Evolutionary conservation across 108 stramenopile species (phyloP).

Genomic region (Mayamaea pseudoterrestris): DNA sequence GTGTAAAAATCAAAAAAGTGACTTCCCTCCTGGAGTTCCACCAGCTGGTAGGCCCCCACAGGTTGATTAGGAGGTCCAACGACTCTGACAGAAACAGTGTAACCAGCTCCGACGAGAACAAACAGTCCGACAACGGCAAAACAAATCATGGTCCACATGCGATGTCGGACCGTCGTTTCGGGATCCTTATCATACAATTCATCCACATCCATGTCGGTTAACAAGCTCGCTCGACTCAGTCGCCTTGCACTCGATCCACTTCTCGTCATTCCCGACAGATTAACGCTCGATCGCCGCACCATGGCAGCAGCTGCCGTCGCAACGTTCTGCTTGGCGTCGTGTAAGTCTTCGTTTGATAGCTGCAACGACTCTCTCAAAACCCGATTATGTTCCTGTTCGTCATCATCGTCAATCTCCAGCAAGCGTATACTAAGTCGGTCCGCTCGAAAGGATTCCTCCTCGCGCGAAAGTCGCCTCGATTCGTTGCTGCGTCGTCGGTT

Average conservation of each 20-base stretch:
- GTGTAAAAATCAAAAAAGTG: slow-evolving; percentile 60
- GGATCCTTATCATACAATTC: too few species aligned
- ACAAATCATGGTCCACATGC: slow-evolving; percentile 1
- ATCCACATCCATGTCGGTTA: too few species aligned
- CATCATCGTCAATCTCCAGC: slow-evolving; percentile 4
- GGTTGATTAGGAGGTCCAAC: slow-evolving; percentile 69
- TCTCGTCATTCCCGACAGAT: neutral
- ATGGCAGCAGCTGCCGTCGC: neutral
- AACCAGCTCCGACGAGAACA: slow-evolving; percentile 7
- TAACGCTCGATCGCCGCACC: neutral
- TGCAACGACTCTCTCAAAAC: slow-evolving; percentile 4
- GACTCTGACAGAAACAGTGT: slow-evolving; percentile 8
- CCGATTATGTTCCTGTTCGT: slow-evolving; percentile 6
- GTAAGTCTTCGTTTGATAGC: neutral
- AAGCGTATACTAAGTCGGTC: slow-evolving; percentile 6
- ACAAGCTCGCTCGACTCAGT: neutral
- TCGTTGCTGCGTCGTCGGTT: neutral
- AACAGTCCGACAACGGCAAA: slow-evolving; percentile 3
- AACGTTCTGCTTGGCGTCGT: neutral
- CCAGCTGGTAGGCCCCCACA: slow-evolving; percentile 53
- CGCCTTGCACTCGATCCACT: neutral
- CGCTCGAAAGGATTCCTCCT: neutral
- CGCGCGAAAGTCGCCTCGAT: neutral
- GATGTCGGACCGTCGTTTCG: neutral
- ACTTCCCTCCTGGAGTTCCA: slow-evolving; percentile 64